Conservation (phyloP, 768 basidiomycete species). For the Kwoniella sp. region DNA sequence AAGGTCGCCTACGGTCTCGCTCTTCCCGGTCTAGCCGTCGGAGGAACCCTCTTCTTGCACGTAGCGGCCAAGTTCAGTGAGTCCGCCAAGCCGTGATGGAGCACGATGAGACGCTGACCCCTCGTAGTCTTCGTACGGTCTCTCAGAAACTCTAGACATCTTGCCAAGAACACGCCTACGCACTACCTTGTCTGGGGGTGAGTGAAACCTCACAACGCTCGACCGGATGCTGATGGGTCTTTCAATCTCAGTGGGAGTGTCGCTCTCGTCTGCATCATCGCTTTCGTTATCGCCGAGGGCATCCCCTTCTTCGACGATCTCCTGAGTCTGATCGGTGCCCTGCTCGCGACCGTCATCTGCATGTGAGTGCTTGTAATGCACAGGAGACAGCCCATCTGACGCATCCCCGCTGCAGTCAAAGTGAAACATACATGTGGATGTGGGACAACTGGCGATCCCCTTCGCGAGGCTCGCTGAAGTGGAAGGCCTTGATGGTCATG, state of each 20-base stretch:
- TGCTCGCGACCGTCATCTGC: slow-evolving; percentile 37
- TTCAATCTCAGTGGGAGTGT: slow-evolving; percentile 23
- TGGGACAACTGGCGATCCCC: slow-evolving; percentile 24
- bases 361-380: slow-evolving; percentile 18
- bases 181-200: slow-evolving; percentile 38
- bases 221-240: background rate
- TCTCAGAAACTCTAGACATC: slow-evolving; percentile 29
- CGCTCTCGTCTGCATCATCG: slow-evolving; percentile 24
- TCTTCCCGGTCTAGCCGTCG: slow-evolving; percentile 32
- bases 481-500: background rate
- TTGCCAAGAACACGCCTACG: slow-evolving; percentile 23
- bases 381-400: too few species aligned
- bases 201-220: slow-evolving; percentile 3
- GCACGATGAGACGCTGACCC: background rate
- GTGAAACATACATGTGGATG: slow-evolving; percentile 42
- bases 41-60: slow-evolving; percentile 30
- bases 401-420: slow-evolving; percentile 13
- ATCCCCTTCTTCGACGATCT: slow-evolving; percentile 44
- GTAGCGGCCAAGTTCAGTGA: slow-evolving; percentile 2
- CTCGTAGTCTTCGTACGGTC: slow-evolving; percentile 31
- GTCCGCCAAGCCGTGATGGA: background rate
- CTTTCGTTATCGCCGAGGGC: slow-evolving; percentile 37
- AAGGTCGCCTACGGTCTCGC: slow-evolving; percentile 40
- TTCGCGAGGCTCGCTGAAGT: background rate
- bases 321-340: slow-evolving; percentile 34